A percentile compares a stretch with the other conserved stretches of the same genome.
Evolutionary conservation across 306 rosid genomes (phyloP).

Genomic region (Pueraria montana): DNA sequence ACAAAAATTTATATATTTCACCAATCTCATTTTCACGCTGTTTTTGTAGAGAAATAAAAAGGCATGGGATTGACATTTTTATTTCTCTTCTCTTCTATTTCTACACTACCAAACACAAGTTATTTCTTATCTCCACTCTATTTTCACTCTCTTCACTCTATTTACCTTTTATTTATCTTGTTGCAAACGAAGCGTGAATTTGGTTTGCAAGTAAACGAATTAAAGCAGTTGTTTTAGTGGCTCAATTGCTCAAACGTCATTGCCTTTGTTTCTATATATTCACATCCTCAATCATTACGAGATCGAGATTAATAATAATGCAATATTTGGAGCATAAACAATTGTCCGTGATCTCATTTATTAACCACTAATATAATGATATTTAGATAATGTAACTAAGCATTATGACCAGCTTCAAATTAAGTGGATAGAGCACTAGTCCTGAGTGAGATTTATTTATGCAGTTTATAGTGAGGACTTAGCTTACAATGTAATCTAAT

Average conservation of each 20-base stretch:
- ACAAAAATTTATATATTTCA: too few relatives aligned
- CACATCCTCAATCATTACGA: constrained; percentile 19
- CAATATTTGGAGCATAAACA: constrained; percentile 25
- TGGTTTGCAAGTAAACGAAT: not conserved
- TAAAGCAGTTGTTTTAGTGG: constrained; percentile 8
- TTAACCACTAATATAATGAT: constrained; percentile 14
- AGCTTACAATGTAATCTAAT: constrained; percentile 42
- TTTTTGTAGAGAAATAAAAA: too few relatives aligned
- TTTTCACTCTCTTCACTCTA: too few relatives aligned
- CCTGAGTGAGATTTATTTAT: not conserved
- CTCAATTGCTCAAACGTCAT: not conserved
- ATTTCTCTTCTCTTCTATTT: too few relatives aligned
- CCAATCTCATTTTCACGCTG: too few relatives aligned
- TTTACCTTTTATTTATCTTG: too few relatives aligned
- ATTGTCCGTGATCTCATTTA: constrained; percentile 17
- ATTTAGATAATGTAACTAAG: not conserved
- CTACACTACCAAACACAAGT: too few relatives aligned
- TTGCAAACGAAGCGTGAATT: too few relatives aligned
- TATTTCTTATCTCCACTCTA: too few relatives aligned
- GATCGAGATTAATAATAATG: not conserved
- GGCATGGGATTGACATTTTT: too few relatives aligned
- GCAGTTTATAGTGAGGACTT: not conserved
- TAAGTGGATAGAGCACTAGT: constrained; percentile 51
- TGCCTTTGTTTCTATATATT: not conserved
- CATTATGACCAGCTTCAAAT: not conserved